Percentiles rank a stretch among this genome's conserved stretches.
These are phyloP conservation scores for Orobanche coerulescens DNA, from an alignment of 257 asterid genomes.

Conservation along the genomic window DNA sequence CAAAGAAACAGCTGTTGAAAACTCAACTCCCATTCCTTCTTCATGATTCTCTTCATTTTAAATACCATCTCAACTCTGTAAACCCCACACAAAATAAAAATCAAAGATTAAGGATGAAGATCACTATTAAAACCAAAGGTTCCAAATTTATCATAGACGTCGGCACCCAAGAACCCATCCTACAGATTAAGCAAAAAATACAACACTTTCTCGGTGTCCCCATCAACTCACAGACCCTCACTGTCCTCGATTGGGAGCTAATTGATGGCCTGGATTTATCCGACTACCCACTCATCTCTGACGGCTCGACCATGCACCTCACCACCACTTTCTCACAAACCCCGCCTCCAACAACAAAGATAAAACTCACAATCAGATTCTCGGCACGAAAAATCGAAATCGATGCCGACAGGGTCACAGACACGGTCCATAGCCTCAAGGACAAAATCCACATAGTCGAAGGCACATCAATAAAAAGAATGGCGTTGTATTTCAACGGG, in stretches of 20 bases:
- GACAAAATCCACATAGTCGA: slow-evolving; percentile 59
- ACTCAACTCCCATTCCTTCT: too few relatives aligned
- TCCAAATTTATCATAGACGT: too few relatives aligned
- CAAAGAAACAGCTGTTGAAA: too few relatives aligned
- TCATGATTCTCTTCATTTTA: too few relatives aligned
- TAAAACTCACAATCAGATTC: slow-evolving; percentile 38
- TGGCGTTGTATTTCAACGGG: slow-evolving; percentile 38
- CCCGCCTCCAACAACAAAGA: slow-evolving; percentile 19
- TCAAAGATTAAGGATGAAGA: too few relatives aligned
- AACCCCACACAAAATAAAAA: too few relatives aligned
- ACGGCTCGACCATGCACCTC: slow-evolving; percentile 38
- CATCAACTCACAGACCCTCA: too few relatives aligned
- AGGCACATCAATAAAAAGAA: slow-evolving; percentile 46
- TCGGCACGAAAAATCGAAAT: slow-evolving; percentile 35
- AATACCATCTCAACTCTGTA: too few relatives aligned
- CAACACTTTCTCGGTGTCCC: too few relatives aligned
- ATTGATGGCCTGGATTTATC: slow-evolving; percentile 49
- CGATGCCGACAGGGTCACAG: slow-evolving; percentile 38
- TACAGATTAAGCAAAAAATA: too few relatives aligned
- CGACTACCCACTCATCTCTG: slow-evolving; percentile 47
- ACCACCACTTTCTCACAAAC: slow-evolving; percentile 10
- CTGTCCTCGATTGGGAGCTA: slow-evolving; percentile 42
- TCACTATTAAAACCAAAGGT: too few relatives aligned
- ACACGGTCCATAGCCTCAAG: slow-evolving; percentile 51
- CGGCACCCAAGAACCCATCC: too few relatives aligned